Base-by-base conservation (phyloP, 176 grass and related monocot species). In the Rhynchospora breviuscula region DNA sequence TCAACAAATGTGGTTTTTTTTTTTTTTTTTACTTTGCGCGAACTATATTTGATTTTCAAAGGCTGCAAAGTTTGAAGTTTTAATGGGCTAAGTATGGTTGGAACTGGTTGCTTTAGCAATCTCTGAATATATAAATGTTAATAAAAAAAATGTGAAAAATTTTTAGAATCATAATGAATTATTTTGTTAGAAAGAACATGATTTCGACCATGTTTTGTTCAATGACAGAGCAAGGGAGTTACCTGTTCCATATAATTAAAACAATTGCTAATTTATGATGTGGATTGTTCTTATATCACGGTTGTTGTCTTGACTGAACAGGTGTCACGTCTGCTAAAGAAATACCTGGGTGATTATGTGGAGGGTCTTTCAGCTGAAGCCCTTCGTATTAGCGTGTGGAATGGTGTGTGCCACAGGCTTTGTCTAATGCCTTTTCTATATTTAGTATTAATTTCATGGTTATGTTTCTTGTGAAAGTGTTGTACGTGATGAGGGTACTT, bases 261-360 rank as follows among this genome's bases (percentile, higher is more conserved):
- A 10, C 3, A 26, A 45, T 12, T 57, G 4, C 46, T 79, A 59
- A 35, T 79, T 40, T 59, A 79, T 79, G 22, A 12, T 23, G 29
- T 19, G n/a, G 6, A 43, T 11, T 79, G 40, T 79, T 31, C 8
- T 68, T 19, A 69, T 45, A 18, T 69, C 18, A 59, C 74, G 29
- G 17, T 80, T 59, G 12, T 21, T 66, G n/a, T n/a, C 33, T 67
- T 43, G 3, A 53, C 46, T 45, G 29, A 49, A 85, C 67, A 98
- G 95, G 95, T 98, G 35, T 70, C 94, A 72, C 92, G 91, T 89
- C 66, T 98, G 76, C 95, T 98, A 44, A 91, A 91, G 59, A 98
- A 91, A 88, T 98, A 94, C 89, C 85, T 98, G 88, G 92, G 95
- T 63, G 95, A 98, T 90, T 98, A 98, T 91, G 92, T 98, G 67